phyloP scores from a whole-genome alignment of 345 rosid genomes.

The Eucalyptus erythrocorys region DNA sequence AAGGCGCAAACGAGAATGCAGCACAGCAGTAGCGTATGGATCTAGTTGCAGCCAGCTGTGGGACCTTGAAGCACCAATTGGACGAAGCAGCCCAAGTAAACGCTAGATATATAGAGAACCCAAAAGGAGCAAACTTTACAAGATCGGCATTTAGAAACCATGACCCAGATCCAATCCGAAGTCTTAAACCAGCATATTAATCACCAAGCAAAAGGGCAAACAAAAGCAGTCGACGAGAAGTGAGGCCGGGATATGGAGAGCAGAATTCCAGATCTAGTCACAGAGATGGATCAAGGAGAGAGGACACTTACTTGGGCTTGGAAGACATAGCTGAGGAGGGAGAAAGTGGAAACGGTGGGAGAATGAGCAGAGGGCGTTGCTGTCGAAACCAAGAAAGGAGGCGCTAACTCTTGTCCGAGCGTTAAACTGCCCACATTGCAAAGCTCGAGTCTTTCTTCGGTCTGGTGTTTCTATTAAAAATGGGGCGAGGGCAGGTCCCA shows the following conservation, averaged over 20 bases:
- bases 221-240: not conserved
- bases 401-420: not conserved
- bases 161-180: not conserved
- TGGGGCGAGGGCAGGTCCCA: not conserved
- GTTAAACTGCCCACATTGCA: not conserved
- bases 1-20: not conserved
- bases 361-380: not conserved
- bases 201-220: not conserved
- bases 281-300: not conserved
- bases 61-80: not conserved
- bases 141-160: not conserved
- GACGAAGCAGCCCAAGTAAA: not conserved
- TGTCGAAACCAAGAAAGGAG: not conserved
- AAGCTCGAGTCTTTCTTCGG: not conserved
- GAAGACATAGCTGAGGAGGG: constrained; percentile 30
- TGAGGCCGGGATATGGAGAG: not conserved
- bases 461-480: not conserved
- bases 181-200: not conserved
- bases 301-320: constrained; percentile 43
- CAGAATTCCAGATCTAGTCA: constrained; percentile 17
- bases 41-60: not conserved
- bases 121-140: not conserved
- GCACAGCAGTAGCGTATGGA: not conserved
- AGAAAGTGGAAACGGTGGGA: not conserved
- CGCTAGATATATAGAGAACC: not conserved